These are phyloP conservation scores for Mucor sp. DNA, from an alignment of 371 early-diverging fungal genomes.

Conservation along the genomic window DNA sequence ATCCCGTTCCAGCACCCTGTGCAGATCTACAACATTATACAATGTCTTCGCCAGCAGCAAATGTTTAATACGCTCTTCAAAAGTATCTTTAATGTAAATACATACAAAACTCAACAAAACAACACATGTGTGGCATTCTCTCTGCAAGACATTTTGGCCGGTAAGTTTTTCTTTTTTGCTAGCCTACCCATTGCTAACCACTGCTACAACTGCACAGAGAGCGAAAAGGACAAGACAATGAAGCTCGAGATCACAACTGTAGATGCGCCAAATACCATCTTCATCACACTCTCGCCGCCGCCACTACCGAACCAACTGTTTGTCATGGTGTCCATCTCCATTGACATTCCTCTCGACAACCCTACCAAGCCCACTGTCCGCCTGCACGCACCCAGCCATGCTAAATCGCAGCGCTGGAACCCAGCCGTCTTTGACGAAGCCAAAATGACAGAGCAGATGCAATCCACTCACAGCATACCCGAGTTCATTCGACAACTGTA, in stretches of 20 bases:
- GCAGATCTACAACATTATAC: slow-evolving; percentile 52
- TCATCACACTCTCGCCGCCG: slow-evolving; percentile 39
- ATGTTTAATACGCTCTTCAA: slow-evolving; percentile 58
- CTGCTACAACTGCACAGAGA: slow-evolving; percentile 8
- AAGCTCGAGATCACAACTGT: slow-evolving; percentile 32
- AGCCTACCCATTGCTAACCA: no score
- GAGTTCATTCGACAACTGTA: slow-evolving; percentile 36
- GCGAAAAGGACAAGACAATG: slow-evolving; percentile 19
- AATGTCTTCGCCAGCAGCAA: slow-evolving; percentile 56
- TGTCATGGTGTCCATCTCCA: slow-evolving; percentile 33
- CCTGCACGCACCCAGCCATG: slow-evolving; percentile 27
- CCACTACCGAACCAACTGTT: slow-evolving; percentile 24
- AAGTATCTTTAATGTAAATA: slow-evolving; percentile 48
- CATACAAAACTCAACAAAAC: neutral
- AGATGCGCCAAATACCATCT: slow-evolving; percentile 37
- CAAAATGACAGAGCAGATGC: slow-evolving; percentile 35
- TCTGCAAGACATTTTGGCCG: slow-evolving; percentile 35
- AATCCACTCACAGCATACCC: slow-evolving; percentile 31
- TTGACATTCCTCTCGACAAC: slow-evolving; percentile 36
- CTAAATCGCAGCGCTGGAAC: slow-evolving; percentile 32
- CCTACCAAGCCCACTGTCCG: slow-evolving; percentile 35
- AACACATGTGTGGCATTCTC: slow-evolving; percentile 18
- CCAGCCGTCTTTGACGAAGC: slow-evolving; percentile 38
- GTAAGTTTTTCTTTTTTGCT: slow-evolving; percentile 19
- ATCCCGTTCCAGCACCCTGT: slow-evolving; percentile 60